Conservation (phyloP, 768 basidiomycete genomes). For the Phlebiopsis gigantea region DNA sequence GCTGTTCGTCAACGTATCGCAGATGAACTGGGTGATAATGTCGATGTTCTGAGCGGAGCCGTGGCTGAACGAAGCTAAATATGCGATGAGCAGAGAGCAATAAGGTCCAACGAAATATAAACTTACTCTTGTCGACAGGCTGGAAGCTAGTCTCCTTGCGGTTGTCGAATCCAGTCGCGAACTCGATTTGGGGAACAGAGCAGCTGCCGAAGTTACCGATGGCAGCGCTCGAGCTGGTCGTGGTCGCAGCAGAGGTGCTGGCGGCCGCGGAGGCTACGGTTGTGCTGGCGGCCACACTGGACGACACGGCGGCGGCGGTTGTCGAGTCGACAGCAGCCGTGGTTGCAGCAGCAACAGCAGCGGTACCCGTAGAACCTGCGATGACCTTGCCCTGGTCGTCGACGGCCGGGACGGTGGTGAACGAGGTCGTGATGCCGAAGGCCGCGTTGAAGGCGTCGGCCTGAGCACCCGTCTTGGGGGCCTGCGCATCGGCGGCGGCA, state of each 20-base stretch:
- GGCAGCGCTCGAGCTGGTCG: conserved; percentile 30
- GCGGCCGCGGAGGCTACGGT: conserved; percentile 42
- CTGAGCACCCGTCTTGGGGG: conserved; percentile 29
- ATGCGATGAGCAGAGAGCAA: background rate
- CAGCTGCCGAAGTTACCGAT: conserved; percentile 48
- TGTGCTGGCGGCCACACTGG: conserved; percentile 30
- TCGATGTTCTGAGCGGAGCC: conserved; percentile 56
- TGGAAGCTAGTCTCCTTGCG: conserved; percentile 51
- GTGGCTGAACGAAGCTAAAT: conserved; percentile 43
- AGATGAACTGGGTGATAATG: conserved; percentile 57
- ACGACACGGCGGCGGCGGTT: conserved; percentile 9
- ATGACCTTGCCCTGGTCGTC: conserved; percentile 34
- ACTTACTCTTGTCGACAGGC: conserved; percentile 41
- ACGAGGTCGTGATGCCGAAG: conserved; percentile 23
- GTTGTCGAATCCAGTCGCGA: conserved; percentile 48
- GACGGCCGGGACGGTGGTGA: conserved; percentile 32
- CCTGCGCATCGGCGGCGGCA: conserved; percentile 17
- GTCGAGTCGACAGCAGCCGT: too few relatives aligned
- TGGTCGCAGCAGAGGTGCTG: conserved; percentile 40
- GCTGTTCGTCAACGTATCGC: conserved; percentile 46
- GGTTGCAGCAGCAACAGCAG: conserved; percentile 12
- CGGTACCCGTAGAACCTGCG: background rate
- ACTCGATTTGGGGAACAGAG: conserved; percentile 49
- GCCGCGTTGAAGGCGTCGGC: conserved; percentile 20
- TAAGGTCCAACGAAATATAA: background rate